Evolutionary conservation across 2,329 filamentous ascomycete genomes (phyloP).

Genomic region (Ceratocystis diversiconidia): DNA sequence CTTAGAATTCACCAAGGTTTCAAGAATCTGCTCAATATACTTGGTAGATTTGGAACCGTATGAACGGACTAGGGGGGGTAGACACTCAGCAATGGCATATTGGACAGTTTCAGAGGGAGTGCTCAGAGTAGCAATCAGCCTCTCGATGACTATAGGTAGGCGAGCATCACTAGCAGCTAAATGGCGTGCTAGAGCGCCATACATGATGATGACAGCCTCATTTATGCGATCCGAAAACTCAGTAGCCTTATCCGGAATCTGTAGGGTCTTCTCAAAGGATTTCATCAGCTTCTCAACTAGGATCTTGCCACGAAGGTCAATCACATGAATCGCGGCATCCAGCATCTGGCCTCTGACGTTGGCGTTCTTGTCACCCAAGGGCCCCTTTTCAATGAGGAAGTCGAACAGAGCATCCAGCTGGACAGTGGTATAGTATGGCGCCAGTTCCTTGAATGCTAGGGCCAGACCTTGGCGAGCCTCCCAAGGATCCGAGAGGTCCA

Average conservation of each 20-base stretch:
- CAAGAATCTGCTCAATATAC: slow-evolving; percentile 68
- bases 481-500: slow-evolving; percentile 79
- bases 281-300: slow-evolving; percentile 85
- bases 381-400: slow-evolving; percentile 75
- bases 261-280: slow-evolving; percentile 78
- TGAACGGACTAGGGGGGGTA: slow-evolving; percentile 77
- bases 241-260: slow-evolving; percentile 67
- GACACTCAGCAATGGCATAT: slow-evolving; percentile 85
- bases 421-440: slow-evolving; percentile 50
- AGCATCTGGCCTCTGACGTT: slow-evolving; percentile 81
- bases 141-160: slow-evolving; percentile 74
- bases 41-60: slow-evolving; percentile 58
- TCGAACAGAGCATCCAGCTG: slow-evolving; percentile 65
- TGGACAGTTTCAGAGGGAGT: slow-evolving; percentile 95
- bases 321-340: slow-evolving; percentile 69
- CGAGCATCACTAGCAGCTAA: slow-evolving; percentile 72
- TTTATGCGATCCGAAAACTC: slow-evolving; percentile 80
- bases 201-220: slow-evolving; percentile 94
- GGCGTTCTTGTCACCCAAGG: slow-evolving; percentile 67
- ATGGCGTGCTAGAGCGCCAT: slow-evolving; percentile 84
- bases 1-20: slow-evolving; percentile 72
- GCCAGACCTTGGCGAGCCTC: slow-evolving; percentile 82
- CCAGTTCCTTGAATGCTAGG: slow-evolving; percentile 70
- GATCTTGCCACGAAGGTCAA: slow-evolving; percentile 64
- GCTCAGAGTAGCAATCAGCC: slow-evolving; percentile 72